A percentile compares a stretch with the other conserved stretches of the same genome.
phyloP scores from a whole-genome alignment of 306 rosid species.

The Ceratonia siliqua region DNA sequence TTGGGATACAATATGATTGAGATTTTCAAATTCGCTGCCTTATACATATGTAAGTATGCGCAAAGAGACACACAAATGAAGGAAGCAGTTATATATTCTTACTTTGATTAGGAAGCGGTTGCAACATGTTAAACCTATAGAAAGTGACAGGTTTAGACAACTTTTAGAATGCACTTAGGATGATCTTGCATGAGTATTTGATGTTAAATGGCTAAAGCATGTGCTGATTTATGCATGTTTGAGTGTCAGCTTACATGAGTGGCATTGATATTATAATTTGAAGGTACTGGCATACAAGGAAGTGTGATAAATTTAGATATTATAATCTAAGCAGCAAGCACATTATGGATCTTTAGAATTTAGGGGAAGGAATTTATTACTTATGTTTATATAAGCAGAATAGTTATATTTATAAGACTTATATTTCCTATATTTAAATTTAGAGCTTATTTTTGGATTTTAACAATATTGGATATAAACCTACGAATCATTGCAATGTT shows the following conservation, averaged over 20 bases:
- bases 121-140: conserved; percentile 20
- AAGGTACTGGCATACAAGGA: conserved; percentile 8
- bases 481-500: not conserved
- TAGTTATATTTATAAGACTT: too few species aligned
- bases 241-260: conserved; percentile 9
- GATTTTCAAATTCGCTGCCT: conserved; percentile 24
- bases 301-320: not conserved
- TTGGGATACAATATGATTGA: conserved; percentile 18
- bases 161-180: conserved; percentile 4
- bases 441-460: too few species aligned
- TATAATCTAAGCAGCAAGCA: not conserved
- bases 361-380: not conserved
- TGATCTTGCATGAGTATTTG: conserved; percentile 9
- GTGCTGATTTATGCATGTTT: not conserved
- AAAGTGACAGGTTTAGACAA: conserved; percentile 2
- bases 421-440: too few species aligned
- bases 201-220: conserved; percentile 14
- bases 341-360: not conserved
- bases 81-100: conserved; percentile 28
- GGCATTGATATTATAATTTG: conserved; percentile 24
- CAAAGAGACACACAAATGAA: not conserved
- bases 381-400: too few species aligned
- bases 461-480: conserved; percentile 12
- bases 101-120: conserved; percentile 8
- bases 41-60: not conserved